A percentile compares a stretch with the other conserved stretches of the same genome.
phyloP scores from a whole-genome alignment of 2,329 filamentous ascomycete genomes.

The Ophiostoma quercus region DNA sequence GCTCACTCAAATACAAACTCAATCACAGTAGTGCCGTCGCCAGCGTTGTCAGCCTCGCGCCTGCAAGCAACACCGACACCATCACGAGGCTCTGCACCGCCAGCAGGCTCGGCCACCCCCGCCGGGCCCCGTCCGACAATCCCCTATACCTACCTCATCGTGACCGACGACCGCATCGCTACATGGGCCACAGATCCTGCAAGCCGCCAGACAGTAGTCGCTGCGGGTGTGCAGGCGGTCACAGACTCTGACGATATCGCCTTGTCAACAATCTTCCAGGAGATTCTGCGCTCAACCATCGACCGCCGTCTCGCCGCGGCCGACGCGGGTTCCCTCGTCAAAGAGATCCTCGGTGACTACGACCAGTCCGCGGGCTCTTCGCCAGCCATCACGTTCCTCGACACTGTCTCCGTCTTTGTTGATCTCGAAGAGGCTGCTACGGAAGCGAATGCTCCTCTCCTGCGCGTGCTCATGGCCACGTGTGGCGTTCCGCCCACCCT shows the following conservation, averaged over 20 bases:
- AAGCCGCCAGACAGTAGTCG: slow-evolving; percentile 63
- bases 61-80: not conserved
- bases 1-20: not conserved
- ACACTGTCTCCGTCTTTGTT: slow-evolving; percentile 72
- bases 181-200: slow-evolving; percentile 55
- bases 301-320: slow-evolving; percentile 60
- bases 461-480: slow-evolving; percentile 65
- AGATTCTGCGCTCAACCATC: slow-evolving; percentile 71
- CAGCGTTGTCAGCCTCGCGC: not conserved
- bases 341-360: slow-evolving; percentile 56
- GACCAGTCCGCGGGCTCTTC: slow-evolving; percentile 27
- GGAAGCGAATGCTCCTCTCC: slow-evolving; percentile 41
- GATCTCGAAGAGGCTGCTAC: slow-evolving; percentile 58
- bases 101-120: not conserved
- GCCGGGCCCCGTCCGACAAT: slow-evolving; percentile 19
- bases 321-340: slow-evolving; percentile 67
- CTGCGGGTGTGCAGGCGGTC: slow-evolving; percentile 59
- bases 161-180: slow-evolving; percentile 64
- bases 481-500: slow-evolving; percentile 65
- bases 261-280: slow-evolving; percentile 72
- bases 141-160: slow-evolving; percentile 64
- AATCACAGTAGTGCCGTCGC: not conserved
- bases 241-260: slow-evolving; percentile 62
- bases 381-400: slow-evolving; percentile 64
- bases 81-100: not conserved